These are phyloP conservation scores for Aspergillus hancockii DNA, from an alignment of 495 filamentous ascomycete genomes.

Conservation along the genomic window DNA sequence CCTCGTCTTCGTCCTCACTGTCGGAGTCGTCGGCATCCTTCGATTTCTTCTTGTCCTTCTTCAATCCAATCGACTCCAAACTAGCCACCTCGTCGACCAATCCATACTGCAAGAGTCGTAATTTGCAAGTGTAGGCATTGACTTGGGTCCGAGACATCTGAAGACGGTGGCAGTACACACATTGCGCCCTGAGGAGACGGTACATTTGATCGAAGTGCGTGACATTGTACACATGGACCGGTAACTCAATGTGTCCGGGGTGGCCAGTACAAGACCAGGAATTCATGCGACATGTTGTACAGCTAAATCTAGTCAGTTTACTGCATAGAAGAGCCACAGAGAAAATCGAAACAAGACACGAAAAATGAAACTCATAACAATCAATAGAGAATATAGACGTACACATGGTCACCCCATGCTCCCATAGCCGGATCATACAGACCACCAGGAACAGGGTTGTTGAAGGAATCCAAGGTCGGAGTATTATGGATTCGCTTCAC, in stretches of 20 bases:
- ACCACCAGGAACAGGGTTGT: slow-evolving; percentile 83
- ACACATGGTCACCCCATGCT: slow-evolving; percentile 82
- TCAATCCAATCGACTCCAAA: slow-evolving; percentile 57
- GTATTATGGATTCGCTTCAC: slow-evolving; percentile 91
- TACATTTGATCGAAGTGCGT: slow-evolving; percentile 90
- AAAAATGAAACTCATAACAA: slow-evolving; percentile 4
- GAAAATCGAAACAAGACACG: not conserved
- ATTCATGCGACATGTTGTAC: slow-evolving; percentile 83
- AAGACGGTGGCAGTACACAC: slow-evolving; percentile 83
- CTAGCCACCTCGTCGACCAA: slow-evolving; percentile 71
- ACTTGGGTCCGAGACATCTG: slow-evolving; percentile 71
- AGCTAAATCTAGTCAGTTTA: slow-evolving; percentile 55
- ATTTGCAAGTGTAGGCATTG: slow-evolving; percentile 78
- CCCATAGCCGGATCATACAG: slow-evolving; percentile 92
- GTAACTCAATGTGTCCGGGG: slow-evolving; percentile 91
- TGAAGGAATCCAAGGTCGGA: slow-evolving; percentile 81
- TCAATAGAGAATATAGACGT: slow-evolving; percentile 37
- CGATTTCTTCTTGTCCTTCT: slow-evolving; percentile 29
- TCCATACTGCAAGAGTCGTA: slow-evolving; percentile 83
- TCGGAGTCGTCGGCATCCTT: slow-evolving; percentile 51
- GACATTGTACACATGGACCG: slow-evolving; percentile 88
- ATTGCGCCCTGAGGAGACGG: slow-evolving; percentile 80
- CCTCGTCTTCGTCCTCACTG: slow-evolving; percentile 57
- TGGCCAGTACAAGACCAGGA: slow-evolving; percentile 86
- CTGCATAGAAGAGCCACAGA: slow-evolving; percentile 11